Base-by-base conservation (phyloP, 192 early-diverging fungal species). In the Coemansia sp. region DNA sequence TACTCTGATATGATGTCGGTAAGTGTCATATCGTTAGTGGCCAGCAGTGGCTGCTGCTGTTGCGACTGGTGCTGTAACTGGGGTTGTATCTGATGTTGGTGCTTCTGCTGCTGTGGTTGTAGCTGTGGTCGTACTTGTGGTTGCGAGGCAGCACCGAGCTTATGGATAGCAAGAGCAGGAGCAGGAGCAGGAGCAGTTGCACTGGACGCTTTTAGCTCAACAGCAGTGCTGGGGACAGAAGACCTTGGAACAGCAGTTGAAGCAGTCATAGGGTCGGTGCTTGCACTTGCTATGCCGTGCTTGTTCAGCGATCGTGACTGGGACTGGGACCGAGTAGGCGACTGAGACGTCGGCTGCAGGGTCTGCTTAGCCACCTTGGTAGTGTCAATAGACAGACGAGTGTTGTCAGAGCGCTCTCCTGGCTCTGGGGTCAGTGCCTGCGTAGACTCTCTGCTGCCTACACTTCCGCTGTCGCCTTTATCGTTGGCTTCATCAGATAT, bases 1-100 rank as follows among this genome's bases (percentile, higher is more conserved):
- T 83, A 83, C 49, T 68, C 49, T 12, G 72, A 74, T 19, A 82
- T 76, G 13, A 82, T 67, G 7, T 53, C 70, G 12, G 64, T 74
- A 14, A 82, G 65, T 46, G 79, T 73, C 13, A 59, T 64, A 25
- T 67, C 68, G 58, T 48, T 72, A n/a, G 75, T 71, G 38, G 60
- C 59, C 22, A 60, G 56, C 39, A 66, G 69, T 22, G 65, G 72
- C 22, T 69, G 44, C 55, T 62, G 42, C 38, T 39, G 57, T 19
- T 48, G 51, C 10, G 12, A 49, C 69, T 67, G 69, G 69, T 48
- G 59, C 64, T 14, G 60, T 51, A 7, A 45, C 45, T 22, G 67
- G 25, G 25, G 25, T 25, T 25, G 25, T 25, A 25, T 25, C 25
- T 25, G 25, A 25, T 25, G 25, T 25, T 25, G 25, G 25, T 2